Conservation (phyloP, 2,329 filamentous ascomycete genomes). For the Talaromyces rugulosus region DNA sequence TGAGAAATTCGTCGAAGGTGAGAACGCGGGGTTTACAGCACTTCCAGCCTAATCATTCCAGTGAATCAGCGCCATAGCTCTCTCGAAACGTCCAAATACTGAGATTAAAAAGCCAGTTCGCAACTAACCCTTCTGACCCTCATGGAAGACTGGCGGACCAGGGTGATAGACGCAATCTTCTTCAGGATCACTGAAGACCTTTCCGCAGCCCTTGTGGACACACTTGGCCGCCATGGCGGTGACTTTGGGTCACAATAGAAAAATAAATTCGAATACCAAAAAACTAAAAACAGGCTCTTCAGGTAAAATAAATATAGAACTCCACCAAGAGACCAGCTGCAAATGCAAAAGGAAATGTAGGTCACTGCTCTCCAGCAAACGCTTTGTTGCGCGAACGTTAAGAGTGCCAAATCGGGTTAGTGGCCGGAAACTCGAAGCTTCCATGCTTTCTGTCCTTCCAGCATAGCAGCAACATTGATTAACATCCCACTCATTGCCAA, state of each 20-base stretch:
- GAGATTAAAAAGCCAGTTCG: constrained; percentile 7
- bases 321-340: background rate
- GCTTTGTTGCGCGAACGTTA: constrained; percentile 4
- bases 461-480: background rate
- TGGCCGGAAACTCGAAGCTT: constrained; percentile 37
- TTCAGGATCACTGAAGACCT: constrained; percentile 73
- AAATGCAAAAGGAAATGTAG: background rate
- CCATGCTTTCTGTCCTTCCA: constrained; percentile 19
- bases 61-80: background rate
- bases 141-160: constrained; percentile 90
- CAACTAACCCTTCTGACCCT: constrained; percentile 87
- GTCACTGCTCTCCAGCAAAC: background rate
- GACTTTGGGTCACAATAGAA: background rate
- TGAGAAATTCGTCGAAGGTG: constrained; percentile 96
- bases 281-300: background rate
- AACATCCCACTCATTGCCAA: background rate
- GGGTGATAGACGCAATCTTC: constrained; percentile 91
- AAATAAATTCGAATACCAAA: background rate
- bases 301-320: background rate
- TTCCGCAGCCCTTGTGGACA: constrained; percentile 93
- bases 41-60: constrained; percentile 73
- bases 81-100: background rate
- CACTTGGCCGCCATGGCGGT: constrained; percentile 60
- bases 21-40: constrained; percentile 97
- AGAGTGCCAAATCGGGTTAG: constrained; percentile 28